Evolutionary conservation across 1,139 yeast genomes (phyloP), one percentile per base, ranked within the genome.

Genomic region (Taphrina deformans): DNA sequence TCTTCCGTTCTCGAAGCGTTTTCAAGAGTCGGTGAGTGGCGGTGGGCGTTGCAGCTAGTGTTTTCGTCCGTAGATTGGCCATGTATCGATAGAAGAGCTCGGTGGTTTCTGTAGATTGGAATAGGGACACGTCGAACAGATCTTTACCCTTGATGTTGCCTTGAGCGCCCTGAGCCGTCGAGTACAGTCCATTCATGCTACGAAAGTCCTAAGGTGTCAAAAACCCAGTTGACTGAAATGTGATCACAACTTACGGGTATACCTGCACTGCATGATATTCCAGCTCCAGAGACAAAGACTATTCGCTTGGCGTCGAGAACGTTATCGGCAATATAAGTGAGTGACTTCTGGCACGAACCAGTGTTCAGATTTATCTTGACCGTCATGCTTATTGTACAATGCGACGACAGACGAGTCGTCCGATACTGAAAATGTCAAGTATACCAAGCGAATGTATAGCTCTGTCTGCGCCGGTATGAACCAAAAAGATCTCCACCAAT

Each of bases 221-320:
- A 14, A n/a, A 23, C 35, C n/a, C n/a, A n/a, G n/a, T n/a, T n/a
- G n/a, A n/a, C n/a, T n/a, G n/a, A n/a, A n/a, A n/a, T n/a, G n/a
- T n/a, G n/a, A n/a, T 2, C 9, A 26, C 24, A 3, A 67, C 74
- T 52, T 69, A 71, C 74, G 0, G 98, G 98, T 65, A 92, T 92
- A 0, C 98, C 98, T 0, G 98, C 97, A 74, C 89, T 90, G 74
- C 97, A 90, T 27, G 97, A 89, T 67, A 92, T 89, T 1, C 98
- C 98, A 1, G 98, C 98, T 7, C 98, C 70, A 6, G 70, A 68
- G 7, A 86, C 80, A 12, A 86, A 78, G 53, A 86, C 78, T 16
- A 69, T 55, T 35, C 72, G 81, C 84, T 68, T 80, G 80, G 59
- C 79, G 72, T 60, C 72, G 18, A 58, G 48, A 18, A 69, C 50